These are phyloP conservation scores for Coleophoma crateriformis DNA, from an alignment of 2,329 filamentous ascomycete species.

Conservation along the genomic window DNA sequence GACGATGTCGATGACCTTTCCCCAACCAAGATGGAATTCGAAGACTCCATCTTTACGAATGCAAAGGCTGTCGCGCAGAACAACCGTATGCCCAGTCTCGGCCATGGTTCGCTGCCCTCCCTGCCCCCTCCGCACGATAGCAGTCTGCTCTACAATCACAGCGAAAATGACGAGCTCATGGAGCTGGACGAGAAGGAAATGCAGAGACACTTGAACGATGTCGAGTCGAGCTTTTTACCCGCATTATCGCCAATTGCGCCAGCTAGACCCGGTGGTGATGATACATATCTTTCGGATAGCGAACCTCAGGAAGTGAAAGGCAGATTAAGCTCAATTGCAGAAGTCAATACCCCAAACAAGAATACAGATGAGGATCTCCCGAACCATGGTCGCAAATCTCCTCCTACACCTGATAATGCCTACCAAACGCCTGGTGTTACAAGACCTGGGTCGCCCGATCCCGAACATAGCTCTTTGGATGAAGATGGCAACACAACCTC, in stretches of 20 bases:
- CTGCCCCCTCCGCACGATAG: conserved; percentile 20
- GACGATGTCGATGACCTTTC: conserved; percentile 22
- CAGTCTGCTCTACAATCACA: conserved; percentile 20
- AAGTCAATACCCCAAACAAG: neutral
- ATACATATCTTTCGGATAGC: conserved; percentile 54
- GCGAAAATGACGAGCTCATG: conserved; percentile 16
- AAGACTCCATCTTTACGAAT: conserved; percentile 18
- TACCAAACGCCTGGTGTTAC: conserved; percentile 19
- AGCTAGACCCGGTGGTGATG: conserved; percentile 42
- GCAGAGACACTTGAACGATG: conserved; percentile 48
- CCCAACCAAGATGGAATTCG: conserved; percentile 17
- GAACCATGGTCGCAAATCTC: conserved; percentile 7
- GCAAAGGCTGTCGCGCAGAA: conserved; percentile 8
- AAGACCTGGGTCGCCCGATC: conserved; percentile 6
- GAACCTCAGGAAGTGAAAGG: neutral
- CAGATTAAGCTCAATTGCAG: neutral
- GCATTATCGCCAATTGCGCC: conserved; percentile 48
- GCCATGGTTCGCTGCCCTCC: conserved; percentile 17
- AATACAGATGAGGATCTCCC: conserved; percentile 1
- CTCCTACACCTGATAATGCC: conserved; percentile 18
- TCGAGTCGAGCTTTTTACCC: conserved; percentile 61
- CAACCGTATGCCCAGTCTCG: conserved; percentile 14
- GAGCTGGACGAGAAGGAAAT: conserved; percentile 26
- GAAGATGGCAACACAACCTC: conserved; percentile 37
- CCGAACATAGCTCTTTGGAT: conserved; percentile 10